Percentiles rank a stretch among this genome's conserved stretches.
Evolutionary conservation across 164 flowering plant species (phyloP).

Genomic region (Chloranthus sessilifolius): DNA sequence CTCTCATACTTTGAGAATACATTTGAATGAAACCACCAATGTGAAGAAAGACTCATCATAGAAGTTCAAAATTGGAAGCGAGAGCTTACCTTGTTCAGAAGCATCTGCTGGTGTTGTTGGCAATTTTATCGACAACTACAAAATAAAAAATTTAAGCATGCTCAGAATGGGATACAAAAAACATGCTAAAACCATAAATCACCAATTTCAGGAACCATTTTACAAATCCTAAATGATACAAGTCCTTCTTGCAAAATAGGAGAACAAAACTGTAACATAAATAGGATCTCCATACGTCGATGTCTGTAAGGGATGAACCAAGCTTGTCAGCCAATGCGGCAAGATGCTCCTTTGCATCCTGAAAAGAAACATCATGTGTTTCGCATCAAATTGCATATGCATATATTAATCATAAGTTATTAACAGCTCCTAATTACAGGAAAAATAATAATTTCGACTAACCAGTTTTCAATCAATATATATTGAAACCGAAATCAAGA

Average conservation of each 20-base stretch:
- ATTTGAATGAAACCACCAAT: too few relatives aligned
- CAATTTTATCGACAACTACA: slow-evolving; percentile 67
- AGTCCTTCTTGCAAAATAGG: too few relatives aligned
- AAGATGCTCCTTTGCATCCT: slow-evolving; percentile 99
- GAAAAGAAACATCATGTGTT: slow-evolving; percentile 14
- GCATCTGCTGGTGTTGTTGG: slow-evolving; percentile 47
- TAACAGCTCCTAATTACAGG: too few relatives aligned
- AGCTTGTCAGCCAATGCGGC: slow-evolving; percentile 92
- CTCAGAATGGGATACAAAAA: background rate
- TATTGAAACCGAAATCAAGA: too few relatives aligned
- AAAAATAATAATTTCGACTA: too few relatives aligned
- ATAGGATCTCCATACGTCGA: slow-evolving; percentile 55
- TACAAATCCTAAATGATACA: too few relatives aligned
- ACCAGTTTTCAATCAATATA: too few relatives aligned
- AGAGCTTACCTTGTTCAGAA: slow-evolving; percentile 77
- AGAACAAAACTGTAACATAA: background rate
- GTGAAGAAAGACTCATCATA: too few relatives aligned
- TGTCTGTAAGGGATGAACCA: slow-evolving; percentile 74
- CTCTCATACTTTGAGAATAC: too few relatives aligned
- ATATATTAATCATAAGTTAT: too few relatives aligned
- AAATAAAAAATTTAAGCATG: slow-evolving; percentile 14
- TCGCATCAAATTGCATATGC: slow-evolving; percentile 12
- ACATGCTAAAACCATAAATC: background rate
- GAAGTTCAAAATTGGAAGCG: too few relatives aligned
- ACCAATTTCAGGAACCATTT: too few relatives aligned